phyloP scores from a whole-genome alignment of 2,329 filamentous ascomycete genomes.

The Botrytis sinoallii region DNA sequence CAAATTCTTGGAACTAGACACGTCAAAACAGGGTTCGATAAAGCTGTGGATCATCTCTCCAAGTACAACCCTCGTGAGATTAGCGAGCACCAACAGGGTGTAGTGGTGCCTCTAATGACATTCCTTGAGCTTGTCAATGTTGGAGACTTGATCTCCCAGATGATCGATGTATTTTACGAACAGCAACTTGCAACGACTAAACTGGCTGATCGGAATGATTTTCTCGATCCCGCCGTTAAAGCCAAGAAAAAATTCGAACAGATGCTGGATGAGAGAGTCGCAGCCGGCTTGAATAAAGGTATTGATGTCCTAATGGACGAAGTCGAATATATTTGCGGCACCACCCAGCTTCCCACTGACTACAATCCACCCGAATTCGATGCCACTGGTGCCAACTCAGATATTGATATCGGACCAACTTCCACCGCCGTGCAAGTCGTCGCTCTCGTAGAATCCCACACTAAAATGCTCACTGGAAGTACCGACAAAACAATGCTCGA shows the following conservation, averaged over 20 bases:
- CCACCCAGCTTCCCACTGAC: constrained; percentile 79
- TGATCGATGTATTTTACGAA: constrained; percentile 98
- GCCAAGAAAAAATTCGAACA: constrained; percentile 99
- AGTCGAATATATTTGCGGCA: constrained; percentile 91
- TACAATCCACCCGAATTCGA: constrained; percentile 66
- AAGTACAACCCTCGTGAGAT: constrained; percentile 87
- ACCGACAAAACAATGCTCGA: constrained; percentile 98
- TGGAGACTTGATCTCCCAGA: constrained; percentile 94
- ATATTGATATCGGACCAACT: constrained; percentile 68
- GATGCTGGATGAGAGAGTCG: constrained; percentile 95
- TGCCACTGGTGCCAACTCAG: constrained; percentile 32
- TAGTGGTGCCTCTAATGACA: constrained; percentile 88
- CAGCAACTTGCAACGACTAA: constrained; percentile 83
- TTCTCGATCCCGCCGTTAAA: constrained; percentile 83
- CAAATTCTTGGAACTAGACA: constrained; percentile 82
- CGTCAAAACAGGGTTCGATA: constrained; percentile 89
- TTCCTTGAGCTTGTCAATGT: constrained; percentile 98
- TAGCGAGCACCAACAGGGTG: constrained; percentile 65
- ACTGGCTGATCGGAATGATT: constrained; percentile 89
- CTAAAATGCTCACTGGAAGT: constrained; percentile 86
- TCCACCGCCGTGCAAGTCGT: constrained; percentile 77
- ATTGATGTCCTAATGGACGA: constrained; percentile 99
- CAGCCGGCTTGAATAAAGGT: constrained; percentile 92
- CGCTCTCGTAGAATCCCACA: constrained; percentile 82
- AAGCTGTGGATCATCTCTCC: constrained; percentile 85